phyloP scores from a whole-genome alignment of 768 basidiomycete genomes.

The Termitomyces eurrhizus region DNA sequence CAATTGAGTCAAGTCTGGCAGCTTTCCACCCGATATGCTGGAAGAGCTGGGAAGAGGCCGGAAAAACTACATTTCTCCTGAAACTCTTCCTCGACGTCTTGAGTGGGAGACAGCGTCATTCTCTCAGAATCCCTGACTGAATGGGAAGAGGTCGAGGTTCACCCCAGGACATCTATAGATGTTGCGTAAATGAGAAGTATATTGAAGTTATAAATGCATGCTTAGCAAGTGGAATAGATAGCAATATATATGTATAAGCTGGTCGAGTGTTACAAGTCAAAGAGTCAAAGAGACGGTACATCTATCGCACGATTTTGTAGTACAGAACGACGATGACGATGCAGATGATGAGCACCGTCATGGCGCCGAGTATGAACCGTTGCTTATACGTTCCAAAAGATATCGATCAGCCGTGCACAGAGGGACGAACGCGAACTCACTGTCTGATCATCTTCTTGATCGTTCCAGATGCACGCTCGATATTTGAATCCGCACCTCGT shows the following conservation, averaged over 20 bases:
- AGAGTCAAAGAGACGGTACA: too few species aligned
- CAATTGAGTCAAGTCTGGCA: too few species aligned
- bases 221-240: not conserved
- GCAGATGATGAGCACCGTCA: conserved; percentile 73
- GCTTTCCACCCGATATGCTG: too few species aligned
- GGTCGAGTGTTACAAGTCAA: not conserved
- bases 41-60: too few species aligned
- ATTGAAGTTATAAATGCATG: not conserved
- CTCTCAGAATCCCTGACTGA: conserved; percentile 31
- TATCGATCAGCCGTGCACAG: not conserved
- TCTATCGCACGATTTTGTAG: conserved; percentile 37
- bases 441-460: conserved; percentile 89
- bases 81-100: too few species aligned
- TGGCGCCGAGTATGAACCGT: conserved; percentile 69
- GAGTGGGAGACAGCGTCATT: not conserved
- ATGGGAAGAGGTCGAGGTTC: conserved; percentile 39
- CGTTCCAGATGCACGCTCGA: conserved; percentile 83
- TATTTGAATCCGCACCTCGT: conserved; percentile 63
- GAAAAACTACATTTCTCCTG: too few species aligned
- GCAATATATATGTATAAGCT: not conserved
- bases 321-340: conserved; percentile 73
- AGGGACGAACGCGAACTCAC: conserved; percentile 40
- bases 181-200: too few species aligned
- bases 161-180: conserved; percentile 1
- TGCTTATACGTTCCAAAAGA: conserved; percentile 86